These are phyloP conservation scores for Digitaria exilis DNA, from an alignment of 202 grass and related monocot species.

Conservation along the genomic window DNA sequence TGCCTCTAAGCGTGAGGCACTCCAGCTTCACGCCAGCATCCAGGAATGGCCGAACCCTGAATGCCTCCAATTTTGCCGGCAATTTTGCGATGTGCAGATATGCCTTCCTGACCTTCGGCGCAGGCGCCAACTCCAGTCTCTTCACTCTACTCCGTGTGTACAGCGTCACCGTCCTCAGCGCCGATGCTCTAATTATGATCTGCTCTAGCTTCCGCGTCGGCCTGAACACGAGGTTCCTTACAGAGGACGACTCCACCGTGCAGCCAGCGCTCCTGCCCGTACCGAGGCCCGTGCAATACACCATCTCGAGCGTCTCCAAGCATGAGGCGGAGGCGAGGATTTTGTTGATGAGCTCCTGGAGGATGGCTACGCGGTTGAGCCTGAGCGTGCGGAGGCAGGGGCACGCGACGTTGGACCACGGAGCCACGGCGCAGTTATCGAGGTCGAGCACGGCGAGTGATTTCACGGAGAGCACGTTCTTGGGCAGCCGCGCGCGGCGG, in stretches of 20 bases:
- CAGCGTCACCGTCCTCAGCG: constrained; percentile 42
- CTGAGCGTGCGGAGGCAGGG: constrained; percentile 41
- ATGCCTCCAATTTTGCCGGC: background rate
- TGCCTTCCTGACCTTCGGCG: constrained; percentile 44
- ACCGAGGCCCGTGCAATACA: constrained; percentile 25
- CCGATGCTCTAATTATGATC: background rate
- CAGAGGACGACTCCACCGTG: constrained; percentile 41
- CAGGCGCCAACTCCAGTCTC: constrained; percentile 23
- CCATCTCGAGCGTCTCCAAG: constrained; percentile 47
- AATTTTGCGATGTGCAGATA: constrained; percentile 48
- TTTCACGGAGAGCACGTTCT: constrained; percentile 21
- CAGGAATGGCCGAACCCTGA: constrained; percentile 39
- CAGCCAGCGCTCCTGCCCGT: constrained; percentile 4
- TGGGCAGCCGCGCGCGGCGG: constrained; percentile 26
- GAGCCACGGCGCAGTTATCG: constrained; percentile 34
- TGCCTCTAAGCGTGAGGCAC: constrained; percentile 49
- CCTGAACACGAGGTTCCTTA: constrained; percentile 38
- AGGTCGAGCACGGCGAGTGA: constrained; percentile 43
- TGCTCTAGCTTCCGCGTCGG: constrained; percentile 6
- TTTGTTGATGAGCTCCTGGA: constrained; percentile 10
- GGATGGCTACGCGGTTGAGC: constrained; percentile 40
- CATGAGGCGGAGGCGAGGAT: constrained; percentile 27
- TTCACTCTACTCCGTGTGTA: constrained; percentile 31
- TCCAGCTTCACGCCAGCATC: constrained; percentile 40
- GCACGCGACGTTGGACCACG: background rate